Evolutionary conservation across 192 early-diverging fungal species (phyloP).

Genomic region (Gonapodya prolifera): DNA sequence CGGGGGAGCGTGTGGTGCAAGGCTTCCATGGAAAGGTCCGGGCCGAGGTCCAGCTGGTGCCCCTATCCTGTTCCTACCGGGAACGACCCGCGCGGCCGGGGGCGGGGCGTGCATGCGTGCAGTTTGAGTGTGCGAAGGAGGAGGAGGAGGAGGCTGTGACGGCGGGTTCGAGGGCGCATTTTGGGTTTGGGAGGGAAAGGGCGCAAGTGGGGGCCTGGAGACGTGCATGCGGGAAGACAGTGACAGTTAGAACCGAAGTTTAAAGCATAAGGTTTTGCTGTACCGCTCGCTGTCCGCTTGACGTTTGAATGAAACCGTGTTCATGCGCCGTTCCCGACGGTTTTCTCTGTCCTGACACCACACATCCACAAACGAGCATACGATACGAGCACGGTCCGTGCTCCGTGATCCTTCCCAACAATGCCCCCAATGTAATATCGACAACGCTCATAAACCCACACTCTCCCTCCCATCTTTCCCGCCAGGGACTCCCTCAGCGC

Average conservation of each 20-base stretch:
- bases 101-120: too few relatives aligned
- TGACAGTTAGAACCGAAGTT: too few relatives aligned
- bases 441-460: not conserved
- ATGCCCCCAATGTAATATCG: not conserved
- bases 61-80: not conserved
- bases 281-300: too few relatives aligned
- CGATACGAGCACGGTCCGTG: too few relatives aligned
- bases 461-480: not conserved
- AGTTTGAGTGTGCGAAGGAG: not conserved
- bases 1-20: too few relatives aligned
- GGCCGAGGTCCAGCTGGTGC: too few relatives aligned
- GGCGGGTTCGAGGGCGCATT: not conserved
- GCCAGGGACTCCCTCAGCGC: not conserved
- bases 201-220: not conserved
- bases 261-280: too few relatives aligned
- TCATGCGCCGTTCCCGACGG: not conserved
- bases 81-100: not conserved
- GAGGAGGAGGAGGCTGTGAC: not conserved
- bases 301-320: not conserved
- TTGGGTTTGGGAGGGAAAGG: not conserved
- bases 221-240: too few relatives aligned
- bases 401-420: not conserved
- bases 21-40: too few relatives aligned
- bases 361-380: too few relatives aligned
- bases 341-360: too few relatives aligned